Base-by-base conservation (phyloP, 768 basidiomycete species). In the Coprinopsis sp. region DNA sequence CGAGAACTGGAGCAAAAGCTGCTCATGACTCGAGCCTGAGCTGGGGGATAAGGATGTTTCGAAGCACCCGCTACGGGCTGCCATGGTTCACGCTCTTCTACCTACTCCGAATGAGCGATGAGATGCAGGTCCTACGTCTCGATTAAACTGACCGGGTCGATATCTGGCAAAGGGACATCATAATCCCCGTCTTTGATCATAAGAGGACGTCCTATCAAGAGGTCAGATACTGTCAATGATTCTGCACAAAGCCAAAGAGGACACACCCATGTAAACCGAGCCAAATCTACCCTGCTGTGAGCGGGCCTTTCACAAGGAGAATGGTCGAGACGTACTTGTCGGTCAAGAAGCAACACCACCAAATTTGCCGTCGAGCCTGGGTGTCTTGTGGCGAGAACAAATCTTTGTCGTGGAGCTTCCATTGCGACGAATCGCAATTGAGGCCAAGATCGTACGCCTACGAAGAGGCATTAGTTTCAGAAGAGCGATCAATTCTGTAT, bases 381-480 rank as follows among this genome's bases (percentile, higher is more conserved):
- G 76, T 80, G 61, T 90, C 88, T 55, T 79, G 73, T 12, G 65
- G 59, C 7, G 77, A 76, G 54, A 90, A 87, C 28, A 90, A 61
- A 47, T 73, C 71, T 37, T 69, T 73, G 12, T 78, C 79, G 46
- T 78, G 70, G 44, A 76, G 72, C 55, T 80, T 80, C 87, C 89
- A 92, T 44, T 74, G 78, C 21, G 82, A 78, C 3, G 87, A 79
- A 54, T 87, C 79, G 23, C 86, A 84, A 58, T 92, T 88, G 51
- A 92, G 67, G 25, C 89, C 89, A 13, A 91, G 66, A 59, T 92
- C 89, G 51, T 82, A 75, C 0, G 89, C 89, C 86, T 88, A 50
- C 19, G 43, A 33, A 31, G 46, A n/a, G 23, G 39, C 25, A n/a
- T 45, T 25, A n/a, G 37, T 27, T 13, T 6, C 11, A 21, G 24